phyloP scores from a whole-genome alignment of 2,329 filamentous ascomycete genomes.

The Aspergillus flavus region DNA sequence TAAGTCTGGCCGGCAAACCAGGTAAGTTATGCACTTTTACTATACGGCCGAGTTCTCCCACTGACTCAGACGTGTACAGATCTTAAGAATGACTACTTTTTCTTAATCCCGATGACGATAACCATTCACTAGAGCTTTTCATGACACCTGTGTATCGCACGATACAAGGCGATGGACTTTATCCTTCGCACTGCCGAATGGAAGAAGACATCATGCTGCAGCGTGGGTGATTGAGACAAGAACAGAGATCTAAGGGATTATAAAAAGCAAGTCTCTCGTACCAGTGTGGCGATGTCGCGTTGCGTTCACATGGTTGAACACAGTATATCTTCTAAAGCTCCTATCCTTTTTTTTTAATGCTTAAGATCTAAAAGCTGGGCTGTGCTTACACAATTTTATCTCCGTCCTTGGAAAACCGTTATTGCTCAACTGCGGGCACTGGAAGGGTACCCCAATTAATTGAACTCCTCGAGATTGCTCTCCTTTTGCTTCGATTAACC shows the following conservation, averaged over 20 bases:
- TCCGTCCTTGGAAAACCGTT: too few species aligned
- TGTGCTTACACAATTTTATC: not conserved
- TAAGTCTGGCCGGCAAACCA: not conserved
- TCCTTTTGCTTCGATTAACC: not conserved
- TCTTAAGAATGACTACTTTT: conserved; percentile 14
- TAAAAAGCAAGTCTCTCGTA: conserved; percentile 7
- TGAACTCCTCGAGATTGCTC: not conserved
- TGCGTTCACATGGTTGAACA: not conserved
- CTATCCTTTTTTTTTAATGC: not conserved
- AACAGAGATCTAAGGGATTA: conserved; percentile 53
- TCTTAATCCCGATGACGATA: conserved; percentile 45
- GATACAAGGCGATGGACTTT: conserved; percentile 33
- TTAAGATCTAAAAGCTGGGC: not conserved
- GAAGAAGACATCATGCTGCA: conserved; percentile 38
- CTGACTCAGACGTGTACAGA: not conserved
- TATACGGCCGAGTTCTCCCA: not conserved
- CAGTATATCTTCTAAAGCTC: not conserved
- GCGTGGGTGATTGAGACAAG: conserved; percentile 46
- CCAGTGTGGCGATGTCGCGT: not conserved
- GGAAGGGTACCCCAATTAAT: not conserved
- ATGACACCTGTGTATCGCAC: conserved; percentile 33
- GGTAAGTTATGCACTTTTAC: not conserved
- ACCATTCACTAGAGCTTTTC: conserved; percentile 42
- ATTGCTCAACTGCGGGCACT: not conserved
- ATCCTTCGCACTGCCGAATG: conserved; percentile 39